Base-by-base conservation (phyloP, 1,139 yeast genomes). In the Diutina rugosa region DNA sequence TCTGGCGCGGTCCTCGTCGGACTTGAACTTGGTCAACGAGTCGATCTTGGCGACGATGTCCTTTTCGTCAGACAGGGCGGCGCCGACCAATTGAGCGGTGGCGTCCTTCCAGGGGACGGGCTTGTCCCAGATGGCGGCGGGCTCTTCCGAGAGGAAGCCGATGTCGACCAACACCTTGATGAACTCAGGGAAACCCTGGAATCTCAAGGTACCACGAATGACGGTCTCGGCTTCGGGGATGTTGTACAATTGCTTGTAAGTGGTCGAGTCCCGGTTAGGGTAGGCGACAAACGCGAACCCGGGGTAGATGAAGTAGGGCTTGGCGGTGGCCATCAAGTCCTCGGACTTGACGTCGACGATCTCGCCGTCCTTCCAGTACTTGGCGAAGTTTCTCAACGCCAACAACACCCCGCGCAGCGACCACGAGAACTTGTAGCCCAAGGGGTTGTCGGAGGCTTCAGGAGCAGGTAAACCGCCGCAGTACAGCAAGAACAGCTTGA, bases 401-500 rank as follows among this genome's bases (percentile, higher is more conserved):
- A 93, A 81, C 68, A 93, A 78, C 54, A 93, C 98, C 74, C 99
- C 99, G 74, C 99, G 85, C 55, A 98, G 90, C 53, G 97, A 90
- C 99, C 99, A 93, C 54, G 98, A 91, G 76, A 93, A 93, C 79
- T 93, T 93, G 83, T 93, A 93, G 63, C 99, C 99, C 71, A 93
- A 81, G 59, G 99, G 99, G 74, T 93, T 93, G 76, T 90, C 96
- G 45, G 98, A 91, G 72, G 85, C 82, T 76, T 93, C 98, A 62
- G 99, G 98, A 38, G 99, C 95, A 64, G 98, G 98, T 68, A 93
- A 81, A 64, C 99, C 99, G 73, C 99, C 99, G 76, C 99, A 93
- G 84, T 90, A 93, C 12, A 97, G 89, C 66, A 91, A 78, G 82
- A 93, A 93, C 29, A 96, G 86, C 70, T 81, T 87, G 74, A 93